A percentile compares a stretch with the other conserved stretches of the same genome.
Conservation (phyloP, 2,329 filamentous ascomycete species). For the Verticillium dahliae region DNA sequence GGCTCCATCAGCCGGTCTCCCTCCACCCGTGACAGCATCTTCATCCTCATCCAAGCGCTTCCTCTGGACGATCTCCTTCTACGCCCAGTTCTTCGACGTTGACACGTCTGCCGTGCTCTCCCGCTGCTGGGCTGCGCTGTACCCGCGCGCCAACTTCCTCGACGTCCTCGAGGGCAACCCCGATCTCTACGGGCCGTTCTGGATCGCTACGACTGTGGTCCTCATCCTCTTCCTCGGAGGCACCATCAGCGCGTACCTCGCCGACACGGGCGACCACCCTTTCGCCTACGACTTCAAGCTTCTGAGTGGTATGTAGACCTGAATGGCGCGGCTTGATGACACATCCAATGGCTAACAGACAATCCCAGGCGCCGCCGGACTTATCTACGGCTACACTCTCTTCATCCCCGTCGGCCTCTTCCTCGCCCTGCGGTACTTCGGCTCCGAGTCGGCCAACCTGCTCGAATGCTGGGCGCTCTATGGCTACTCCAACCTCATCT, state of each 20-base stretch:
- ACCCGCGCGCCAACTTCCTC: slow-evolving; percentile 88
- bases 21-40: slow-evolving; percentile 48
- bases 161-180: slow-evolving; percentile 96
- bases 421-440: slow-evolving; percentile 88
- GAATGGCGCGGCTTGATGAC: not conserved
- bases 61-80: slow-evolving; percentile 90
- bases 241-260: slow-evolving; percentile 87
- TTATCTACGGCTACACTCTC: slow-evolving; percentile 93
- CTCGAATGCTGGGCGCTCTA: slow-evolving; percentile 95
- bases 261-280: slow-evolving; percentile 57
- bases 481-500: slow-evolving; percentile 93
- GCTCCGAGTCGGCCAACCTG: slow-evolving; percentile 85
- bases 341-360: slow-evolving; percentile 2
- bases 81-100: slow-evolving; percentile 97
- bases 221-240: slow-evolving; percentile 93
- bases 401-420: slow-evolving; percentile 81
- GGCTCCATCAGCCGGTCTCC: slow-evolving; percentile 40
- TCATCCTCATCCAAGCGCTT: slow-evolving; percentile 61
- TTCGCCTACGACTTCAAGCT: slow-evolving; percentile 91
- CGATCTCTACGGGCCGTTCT: slow-evolving; percentile 93
- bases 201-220: slow-evolving; percentile 97
- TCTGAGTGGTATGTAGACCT: slow-evolving; percentile 59
- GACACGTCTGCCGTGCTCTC: slow-evolving; percentile 85
- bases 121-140: slow-evolving; percentile 83
- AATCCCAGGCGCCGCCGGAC: slow-evolving; percentile 65